Evolutionary conservation across 2,329 filamentous ascomycete species (phyloP), one percentile per base, ranked within the genome.

Genomic region (Lecanicillium sp.): DNA sequence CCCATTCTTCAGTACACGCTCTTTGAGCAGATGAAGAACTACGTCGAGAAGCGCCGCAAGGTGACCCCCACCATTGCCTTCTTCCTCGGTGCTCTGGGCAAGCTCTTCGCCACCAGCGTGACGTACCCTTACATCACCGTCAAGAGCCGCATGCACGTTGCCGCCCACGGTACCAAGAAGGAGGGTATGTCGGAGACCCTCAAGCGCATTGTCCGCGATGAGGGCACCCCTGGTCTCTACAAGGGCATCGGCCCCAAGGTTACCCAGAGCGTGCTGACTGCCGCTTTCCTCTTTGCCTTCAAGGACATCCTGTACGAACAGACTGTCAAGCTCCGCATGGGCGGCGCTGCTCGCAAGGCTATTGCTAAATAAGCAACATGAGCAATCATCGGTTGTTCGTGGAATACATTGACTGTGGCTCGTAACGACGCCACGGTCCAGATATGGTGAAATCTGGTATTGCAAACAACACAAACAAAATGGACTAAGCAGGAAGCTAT

Each of bases 81-180:
- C 62, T 77, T 92, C 56, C 72, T 98, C 3, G 92, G 92, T 46
- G 92, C 92, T 2, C 58, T 97, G 22, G 89, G 92, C 62, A 98
- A 98, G 74, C 73, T 98, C 47, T 81, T 96, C 45, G 92, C 92
- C 17, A 98, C 92, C 3, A 80, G 74, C 44, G 85, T 97, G 54
- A 98, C 92, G 5, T 98, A 98, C 62, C 92, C 92, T 10, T 98
- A 98, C 60, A 97, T 98, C 60, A 98, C 92, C 4, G 84, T 98
- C 54, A 98, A 98, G 80, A 94, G 88, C 64, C 79, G 87, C 59
- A 95, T 95, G 79, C 92, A 98, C 61, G 87, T 98, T 44, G 87
- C 89, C 19, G 80, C 75, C 45, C 79, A 79, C 53, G 80, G 79
- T 46, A 75, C 77, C n/a, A 80, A 79, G 47, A 84, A 84, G 64